A percentile compares a stretch with the other conserved stretches of the same genome.
Evolutionary conservation across 495 filamentous ascomycete genomes (phyloP).

Genomic region (Aspergillus sclerotioniger): DNA sequence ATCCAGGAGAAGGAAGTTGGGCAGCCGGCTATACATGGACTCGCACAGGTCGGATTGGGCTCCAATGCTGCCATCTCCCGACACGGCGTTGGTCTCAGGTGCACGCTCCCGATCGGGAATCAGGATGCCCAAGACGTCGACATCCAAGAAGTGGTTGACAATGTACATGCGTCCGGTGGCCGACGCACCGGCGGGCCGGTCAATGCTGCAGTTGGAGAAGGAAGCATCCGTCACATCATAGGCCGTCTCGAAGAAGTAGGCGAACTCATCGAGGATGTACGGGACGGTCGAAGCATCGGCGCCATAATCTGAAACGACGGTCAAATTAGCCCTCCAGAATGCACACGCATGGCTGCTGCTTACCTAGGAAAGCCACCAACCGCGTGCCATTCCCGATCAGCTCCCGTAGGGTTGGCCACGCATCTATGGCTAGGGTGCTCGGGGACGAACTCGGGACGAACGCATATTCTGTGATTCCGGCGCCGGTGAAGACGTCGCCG

Average conservation of each 20-base stretch:
- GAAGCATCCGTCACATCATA: conserved; percentile 55
- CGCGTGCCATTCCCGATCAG: conserved; percentile 60
- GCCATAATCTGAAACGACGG: conserved; percentile 41
- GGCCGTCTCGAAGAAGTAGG: conserved; percentile 69
- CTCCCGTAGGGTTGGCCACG: conserved; percentile 63
- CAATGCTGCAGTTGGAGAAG: conserved; percentile 56
- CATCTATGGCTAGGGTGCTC: conserved; percentile 28
- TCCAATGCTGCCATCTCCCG: conserved; percentile 55
- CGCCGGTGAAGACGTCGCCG: conserved; percentile 50
- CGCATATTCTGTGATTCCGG: conserved; percentile 57
- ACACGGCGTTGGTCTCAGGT: conserved; percentile 54
- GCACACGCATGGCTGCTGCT: conserved; percentile 2
- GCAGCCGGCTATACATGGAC: conserved; percentile 51
- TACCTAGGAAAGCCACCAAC: conserved; percentile 62
- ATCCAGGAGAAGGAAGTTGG: conserved; percentile 64
- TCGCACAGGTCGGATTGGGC: conserved; percentile 53
- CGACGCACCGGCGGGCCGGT: conserved; percentile 54
- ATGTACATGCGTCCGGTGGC: conserved; percentile 54
- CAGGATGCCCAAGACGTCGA: conserved; percentile 44
- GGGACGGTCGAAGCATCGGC: conserved; percentile 46
- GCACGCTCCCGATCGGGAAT: conserved; percentile 57
- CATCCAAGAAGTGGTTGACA: conserved; percentile 49
- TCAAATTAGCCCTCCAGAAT: neutral
- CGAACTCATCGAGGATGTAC: conserved; percentile 69
- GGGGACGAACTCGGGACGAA: conserved; percentile 46